A percentile compares a stretch with the other conserved stretches of the same genome.
Evolutionary conservation across 345 rosid genomes (phyloP).

Genomic region (Populus euphratica): DNA sequence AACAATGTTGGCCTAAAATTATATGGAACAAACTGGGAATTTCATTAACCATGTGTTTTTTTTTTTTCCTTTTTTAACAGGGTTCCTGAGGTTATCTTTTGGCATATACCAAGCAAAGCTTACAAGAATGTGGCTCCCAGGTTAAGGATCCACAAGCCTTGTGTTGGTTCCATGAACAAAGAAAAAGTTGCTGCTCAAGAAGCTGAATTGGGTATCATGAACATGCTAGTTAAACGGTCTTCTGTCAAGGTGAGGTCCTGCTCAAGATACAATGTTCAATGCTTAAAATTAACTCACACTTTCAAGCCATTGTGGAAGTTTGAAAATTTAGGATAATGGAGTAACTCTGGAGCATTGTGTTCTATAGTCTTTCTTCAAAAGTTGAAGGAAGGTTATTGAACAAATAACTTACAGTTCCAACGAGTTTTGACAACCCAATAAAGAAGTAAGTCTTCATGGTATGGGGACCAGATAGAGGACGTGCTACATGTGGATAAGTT

Average conservation of each 20-base stretch:
- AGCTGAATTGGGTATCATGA: slow-evolving; percentile 70
- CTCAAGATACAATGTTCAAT: background rate
- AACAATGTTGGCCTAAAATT: background rate
- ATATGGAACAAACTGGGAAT: background rate
- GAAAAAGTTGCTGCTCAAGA: slow-evolving; percentile 76
- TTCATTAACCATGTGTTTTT: background rate
- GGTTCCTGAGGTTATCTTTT: slow-evolving; percentile 78
- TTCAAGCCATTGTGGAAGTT: background rate
- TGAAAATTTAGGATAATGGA: background rate
- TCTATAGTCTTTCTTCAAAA: background rate
- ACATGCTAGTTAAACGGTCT: slow-evolving; percentile 47
- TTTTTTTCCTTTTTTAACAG: slow-evolving; percentile 24
- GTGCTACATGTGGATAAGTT: background rate
- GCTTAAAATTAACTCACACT: background rate
- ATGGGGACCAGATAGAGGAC: background rate
- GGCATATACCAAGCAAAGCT: slow-evolving; percentile 91
- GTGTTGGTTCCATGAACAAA: slow-evolving; percentile 80
- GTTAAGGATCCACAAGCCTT: slow-evolving; percentile 52
- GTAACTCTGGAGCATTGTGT: background rate
- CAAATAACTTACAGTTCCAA: background rate
- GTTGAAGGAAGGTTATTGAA: background rate
- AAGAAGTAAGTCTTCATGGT: background rate
- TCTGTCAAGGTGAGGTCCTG: slow-evolving; percentile 61
- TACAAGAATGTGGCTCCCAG: slow-evolving; percentile 69
- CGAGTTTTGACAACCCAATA: background rate